Evolutionary conservation across 495 filamentous ascomycete species (phyloP).

Genomic region (Xylaria nigripes): DNA sequence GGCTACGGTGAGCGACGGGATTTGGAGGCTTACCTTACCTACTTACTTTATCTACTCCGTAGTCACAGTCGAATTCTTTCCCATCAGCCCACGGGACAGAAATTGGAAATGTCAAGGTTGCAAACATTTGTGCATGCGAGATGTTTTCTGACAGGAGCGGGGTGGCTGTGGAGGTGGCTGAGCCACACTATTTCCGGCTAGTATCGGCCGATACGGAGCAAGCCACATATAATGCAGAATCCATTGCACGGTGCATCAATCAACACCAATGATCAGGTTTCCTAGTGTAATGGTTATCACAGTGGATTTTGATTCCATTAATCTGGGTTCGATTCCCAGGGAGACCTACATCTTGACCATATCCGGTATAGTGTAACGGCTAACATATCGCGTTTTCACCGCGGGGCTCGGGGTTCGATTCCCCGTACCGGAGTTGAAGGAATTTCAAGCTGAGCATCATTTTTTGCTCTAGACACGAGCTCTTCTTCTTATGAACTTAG

Average conservation of each 20-base stretch:
- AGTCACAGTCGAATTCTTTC: no score
- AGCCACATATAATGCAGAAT: background rate
- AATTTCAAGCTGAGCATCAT: no score
- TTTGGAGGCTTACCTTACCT: no score
- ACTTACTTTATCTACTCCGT: no score
- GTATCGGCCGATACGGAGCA: background rate
- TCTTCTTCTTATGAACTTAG: no score
- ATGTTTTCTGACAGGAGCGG: no score
- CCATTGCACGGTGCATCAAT: constrained; percentile 4
- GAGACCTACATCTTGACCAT: constrained; percentile 15
- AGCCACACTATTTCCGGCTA: no score
- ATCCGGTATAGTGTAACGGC: constrained; percentile 12
- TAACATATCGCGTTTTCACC: constrained; percentile 22
- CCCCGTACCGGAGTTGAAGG: constrained; percentile 41
- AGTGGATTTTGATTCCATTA: constrained; percentile 31
- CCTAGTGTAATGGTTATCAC: constrained; percentile 32
- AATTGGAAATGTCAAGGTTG: no score
- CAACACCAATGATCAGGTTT: constrained; percentile 16
- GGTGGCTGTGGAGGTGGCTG: no score
- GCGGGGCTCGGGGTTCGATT: constrained; percentile 45
- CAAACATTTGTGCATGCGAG: no score
- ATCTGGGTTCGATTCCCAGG: constrained; percentile 32
- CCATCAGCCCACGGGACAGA: no score
- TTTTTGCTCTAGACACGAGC: background rate
- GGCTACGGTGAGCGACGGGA: no score